Evolutionary conservation across 768 basidiomycete species (phyloP).

Genomic region (Naganishia vaughanmartiniae): DNA sequence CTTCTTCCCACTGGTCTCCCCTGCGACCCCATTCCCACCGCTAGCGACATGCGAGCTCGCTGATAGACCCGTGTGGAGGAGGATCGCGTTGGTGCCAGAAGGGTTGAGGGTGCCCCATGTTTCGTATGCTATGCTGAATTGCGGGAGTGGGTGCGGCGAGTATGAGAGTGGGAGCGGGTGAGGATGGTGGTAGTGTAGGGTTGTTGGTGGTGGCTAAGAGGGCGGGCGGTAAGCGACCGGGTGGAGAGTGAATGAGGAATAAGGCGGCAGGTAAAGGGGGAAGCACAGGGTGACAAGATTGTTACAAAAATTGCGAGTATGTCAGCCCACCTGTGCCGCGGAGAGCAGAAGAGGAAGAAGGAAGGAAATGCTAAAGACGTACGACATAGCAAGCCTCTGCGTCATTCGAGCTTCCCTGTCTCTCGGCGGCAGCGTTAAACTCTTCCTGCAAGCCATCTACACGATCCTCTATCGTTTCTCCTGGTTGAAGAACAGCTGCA

Average conservation of each 20-base stretch:
- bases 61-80: conserved; percentile 92
- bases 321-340: no score
- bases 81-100: conserved; percentile 76
- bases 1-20: conserved; percentile 72
- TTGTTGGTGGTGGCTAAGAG: conserved; percentile 47
- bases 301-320: no score
- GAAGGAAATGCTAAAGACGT: conserved; percentile 24
- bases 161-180: conserved; percentile 49
- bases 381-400: conserved; percentile 52
- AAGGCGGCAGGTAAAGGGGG: neutral
- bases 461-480: conserved; percentile 34
- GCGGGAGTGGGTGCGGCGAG: conserved; percentile 46
- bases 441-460: conserved; percentile 33
- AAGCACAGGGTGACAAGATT: no score
- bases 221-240: neutral
- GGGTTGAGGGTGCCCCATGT: conserved; percentile 90
- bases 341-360: no score
- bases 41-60: conserved; percentile 75
- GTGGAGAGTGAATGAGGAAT: conserved; percentile 5
- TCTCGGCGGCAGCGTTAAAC: neutral
- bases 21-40: conserved; percentile 57
- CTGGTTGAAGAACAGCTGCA: conserved; percentile 2
- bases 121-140: conserved; percentile 82
- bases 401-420: conserved; percentile 32
- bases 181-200: conserved; percentile 43